A percentile compares a stretch with the other conserved stretches of the same genome.
phyloP scores from a whole-genome alignment of 1,284 basidiomycete genomes.

The Malassezia arunalokei region DNA sequence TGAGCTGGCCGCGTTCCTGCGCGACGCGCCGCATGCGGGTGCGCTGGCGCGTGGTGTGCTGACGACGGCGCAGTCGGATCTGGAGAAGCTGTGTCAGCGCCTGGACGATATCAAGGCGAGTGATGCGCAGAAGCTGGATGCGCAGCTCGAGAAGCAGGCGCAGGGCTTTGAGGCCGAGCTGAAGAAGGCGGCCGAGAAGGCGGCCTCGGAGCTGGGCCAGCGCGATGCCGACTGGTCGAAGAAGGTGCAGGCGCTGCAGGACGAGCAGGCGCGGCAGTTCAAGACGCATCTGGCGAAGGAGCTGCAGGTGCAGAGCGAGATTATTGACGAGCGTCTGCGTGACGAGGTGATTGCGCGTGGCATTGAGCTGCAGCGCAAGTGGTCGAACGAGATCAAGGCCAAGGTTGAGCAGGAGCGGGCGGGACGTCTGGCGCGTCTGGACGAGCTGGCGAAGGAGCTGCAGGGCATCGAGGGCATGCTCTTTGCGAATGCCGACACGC shows the following conservation, averaged over 20 bases:
- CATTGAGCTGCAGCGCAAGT: slow-evolving; percentile 87
- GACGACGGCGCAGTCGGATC: slow-evolving; percentile 58
- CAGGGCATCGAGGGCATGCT: slow-evolving; percentile 82
- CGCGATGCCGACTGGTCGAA: slow-evolving; percentile 78
- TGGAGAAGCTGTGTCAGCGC: slow-evolving; percentile 63
- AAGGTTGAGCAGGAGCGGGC: slow-evolving; percentile 93
- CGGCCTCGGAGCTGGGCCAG: slow-evolving; percentile 67
- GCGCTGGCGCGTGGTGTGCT: slow-evolving; percentile 55
- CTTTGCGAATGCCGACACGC: slow-evolving; percentile 73
- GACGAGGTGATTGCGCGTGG: slow-evolving; percentile 93
- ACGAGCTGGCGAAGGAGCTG: slow-evolving; percentile 76
- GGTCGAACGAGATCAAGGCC: slow-evolving; percentile 90
- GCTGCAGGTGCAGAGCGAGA: slow-evolving; percentile 72
- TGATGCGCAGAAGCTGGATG: slow-evolving; percentile 65
- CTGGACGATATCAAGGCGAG: slow-evolving; percentile 71
- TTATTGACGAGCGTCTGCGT: slow-evolving; percentile 74
- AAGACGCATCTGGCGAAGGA: slow-evolving; percentile 75
- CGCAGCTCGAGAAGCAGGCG: slow-evolving; percentile 51
- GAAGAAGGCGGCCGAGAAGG: slow-evolving; percentile 67
- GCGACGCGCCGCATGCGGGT: slow-evolving; percentile 34
- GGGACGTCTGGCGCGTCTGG: slow-evolving; percentile 83
- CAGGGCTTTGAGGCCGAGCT: slow-evolving; percentile 76
- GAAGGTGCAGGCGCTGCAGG: slow-evolving; percentile 67
- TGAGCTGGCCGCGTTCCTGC: slow-evolving; percentile 71
- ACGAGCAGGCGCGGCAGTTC: slow-evolving; percentile 64